These are phyloP conservation scores for Saccharomycopsis schoenii DNA, from an alignment of 805 yeast species.

Conservation along the genomic window DNA sequence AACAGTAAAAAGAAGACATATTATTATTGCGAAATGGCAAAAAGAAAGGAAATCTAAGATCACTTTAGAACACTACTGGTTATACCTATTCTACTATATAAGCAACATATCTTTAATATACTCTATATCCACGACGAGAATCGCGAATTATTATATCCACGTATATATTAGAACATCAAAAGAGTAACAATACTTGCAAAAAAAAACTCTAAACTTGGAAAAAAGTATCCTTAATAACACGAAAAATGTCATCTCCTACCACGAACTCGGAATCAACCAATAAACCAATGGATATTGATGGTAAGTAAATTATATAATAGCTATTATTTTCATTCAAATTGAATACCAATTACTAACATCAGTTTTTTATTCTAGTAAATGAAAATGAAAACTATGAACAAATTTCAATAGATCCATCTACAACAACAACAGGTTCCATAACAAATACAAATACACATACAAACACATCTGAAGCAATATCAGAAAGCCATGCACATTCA, in stretches of 20 bases:
- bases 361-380: neutral
- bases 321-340: neutral
- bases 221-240: neutral
- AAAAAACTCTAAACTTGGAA: neutral
- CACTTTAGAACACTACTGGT: neutral
- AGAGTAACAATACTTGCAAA: too few relatives aligned
- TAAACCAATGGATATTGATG: neutral
- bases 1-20: too few relatives aligned
- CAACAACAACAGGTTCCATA: neutral
- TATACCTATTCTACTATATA: neutral
- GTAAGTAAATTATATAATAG: neutral
- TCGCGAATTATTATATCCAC: too few relatives aligned
- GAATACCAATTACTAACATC: neutral
- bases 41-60: neutral
- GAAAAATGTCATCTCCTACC: neutral
- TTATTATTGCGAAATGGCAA: neutral
- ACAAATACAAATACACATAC: neutral
- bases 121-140: too few relatives aligned
- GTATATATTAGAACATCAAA: neutral
- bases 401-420: neutral
- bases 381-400: neutral
- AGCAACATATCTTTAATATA: too few relatives aligned
- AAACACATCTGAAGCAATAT: neutral
- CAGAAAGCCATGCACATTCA: neutral
- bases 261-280: neutral